A percentile compares a stretch with the other conserved stretches of the same genome.
Evolutionary conservation across 2,329 filamentous ascomycete species (phyloP).

Genomic region (Thielaviopsis ethacetica): DNA sequence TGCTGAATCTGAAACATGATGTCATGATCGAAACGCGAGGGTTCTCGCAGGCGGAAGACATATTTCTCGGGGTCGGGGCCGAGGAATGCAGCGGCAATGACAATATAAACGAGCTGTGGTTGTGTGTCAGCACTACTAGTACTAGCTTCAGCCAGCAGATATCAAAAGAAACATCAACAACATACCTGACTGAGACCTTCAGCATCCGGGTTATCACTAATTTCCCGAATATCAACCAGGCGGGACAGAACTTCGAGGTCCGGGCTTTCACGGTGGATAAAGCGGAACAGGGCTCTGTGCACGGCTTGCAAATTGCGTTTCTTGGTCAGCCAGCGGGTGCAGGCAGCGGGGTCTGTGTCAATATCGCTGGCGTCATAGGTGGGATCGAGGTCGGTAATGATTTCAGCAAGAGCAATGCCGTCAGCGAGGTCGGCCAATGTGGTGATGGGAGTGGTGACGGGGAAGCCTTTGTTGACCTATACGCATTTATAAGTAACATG

Average conservation of each 20-base stretch:
- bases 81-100: conserved; percentile 43
- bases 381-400: conserved; percentile 41
- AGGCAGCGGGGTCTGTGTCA: conserved; percentile 27
- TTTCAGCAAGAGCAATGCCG: conserved; percentile 35
- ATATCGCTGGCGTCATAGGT: conserved; percentile 39
- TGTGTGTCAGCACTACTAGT: conserved; percentile 7
- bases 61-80: conserved; percentile 40
- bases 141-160: no score
- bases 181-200: conserved; percentile 37
- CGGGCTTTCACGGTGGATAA: conserved; percentile 35
- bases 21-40: conserved; percentile 21
- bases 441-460: conserved; percentile 28
- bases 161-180: conserved; percentile 5
- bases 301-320: conserved; percentile 37
- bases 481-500: conserved; percentile 1
- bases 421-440: conserved; percentile 36
- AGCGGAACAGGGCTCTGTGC: conserved; percentile 37
- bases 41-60: conserved; percentile 28
- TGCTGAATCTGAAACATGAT: conserved; percentile 30
- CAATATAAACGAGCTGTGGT: conserved; percentile 41
- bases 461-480: conserved; percentile 25
- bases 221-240: conserved; percentile 38
- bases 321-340: conserved; percentile 27
- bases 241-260: conserved; percentile 36
- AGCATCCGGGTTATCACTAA: conserved; percentile 39